phyloP scores from a whole-genome alignment of 1,284 basidiomycete species.

The Cutaneotrichosporon cavernicola region DNA sequence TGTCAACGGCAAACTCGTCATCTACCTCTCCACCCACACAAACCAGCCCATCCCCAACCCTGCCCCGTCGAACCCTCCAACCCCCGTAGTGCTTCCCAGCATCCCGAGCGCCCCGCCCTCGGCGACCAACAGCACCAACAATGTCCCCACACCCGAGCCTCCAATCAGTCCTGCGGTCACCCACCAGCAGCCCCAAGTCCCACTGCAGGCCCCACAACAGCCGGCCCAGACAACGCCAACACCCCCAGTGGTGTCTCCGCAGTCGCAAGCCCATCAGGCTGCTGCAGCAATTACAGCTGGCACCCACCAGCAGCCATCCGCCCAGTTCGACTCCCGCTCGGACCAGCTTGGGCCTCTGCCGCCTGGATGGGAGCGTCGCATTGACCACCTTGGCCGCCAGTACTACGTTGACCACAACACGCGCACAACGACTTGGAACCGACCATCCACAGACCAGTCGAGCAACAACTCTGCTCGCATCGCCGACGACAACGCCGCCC shows the following conservation, averaged over 20 bases:
- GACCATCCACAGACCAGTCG: constrained; percentile 57
- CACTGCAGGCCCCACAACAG: neutral
- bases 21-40: constrained; percentile 79
- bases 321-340: constrained; percentile 77
- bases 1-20: constrained; percentile 80
- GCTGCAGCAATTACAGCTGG: constrained; percentile 24
- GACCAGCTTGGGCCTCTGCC: constrained; percentile 77
- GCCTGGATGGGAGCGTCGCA: constrained; percentile 86
- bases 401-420: constrained; percentile 96
- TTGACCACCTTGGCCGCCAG: constrained; percentile 79
- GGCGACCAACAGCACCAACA: constrained; percentile 16
- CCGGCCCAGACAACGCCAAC: constrained; percentile 24
- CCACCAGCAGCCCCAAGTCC: neutral
- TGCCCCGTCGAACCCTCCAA: constrained; percentile 57
- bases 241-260: constrained; percentile 32
- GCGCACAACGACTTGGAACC: constrained; percentile 91
- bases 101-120: constrained; percentile 12
- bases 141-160: neutral
- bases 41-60: constrained; percentile 71
- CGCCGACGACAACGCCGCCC: constrained; percentile 62
- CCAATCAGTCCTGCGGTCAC: constrained; percentile 1
- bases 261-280: constrained; percentile 4
- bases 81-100: constrained; percentile 21
- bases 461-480: constrained; percentile 55
- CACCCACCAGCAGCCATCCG: constrained; percentile 22